Percentiles rank a stretch among this genome's conserved stretches.
phyloP scores from a whole-genome alignment of 2,329 filamentous ascomycete species.

The Aspergillus sp. region DNA sequence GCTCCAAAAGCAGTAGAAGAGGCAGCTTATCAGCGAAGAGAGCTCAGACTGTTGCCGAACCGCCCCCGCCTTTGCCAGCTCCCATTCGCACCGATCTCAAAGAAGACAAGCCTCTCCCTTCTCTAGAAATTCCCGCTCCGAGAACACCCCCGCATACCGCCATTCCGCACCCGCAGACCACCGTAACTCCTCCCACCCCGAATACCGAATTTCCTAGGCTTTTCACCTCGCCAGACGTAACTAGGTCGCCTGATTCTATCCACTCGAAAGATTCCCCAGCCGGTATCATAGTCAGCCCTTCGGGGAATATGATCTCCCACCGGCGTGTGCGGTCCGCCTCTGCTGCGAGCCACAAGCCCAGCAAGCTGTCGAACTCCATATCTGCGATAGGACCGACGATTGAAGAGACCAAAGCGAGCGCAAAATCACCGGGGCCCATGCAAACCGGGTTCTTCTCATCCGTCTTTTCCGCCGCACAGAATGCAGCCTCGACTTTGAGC shows the following conservation, averaged over 20 bases:
- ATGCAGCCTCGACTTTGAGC: slow-evolving; percentile 78
- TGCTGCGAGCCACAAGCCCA: slow-evolving; percentile 61
- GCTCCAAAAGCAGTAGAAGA: slow-evolving; percentile 42
- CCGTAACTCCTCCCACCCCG: slow-evolving; percentile 66
- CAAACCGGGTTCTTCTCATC: slow-evolving; percentile 82
- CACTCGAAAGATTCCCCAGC: slow-evolving; percentile 30
- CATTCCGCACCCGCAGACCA: slow-evolving; percentile 47
- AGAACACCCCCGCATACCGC: slow-evolving; percentile 36
- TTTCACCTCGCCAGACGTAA: slow-evolving; percentile 30
- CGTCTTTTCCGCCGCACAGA: slow-evolving; percentile 89
- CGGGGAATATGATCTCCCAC: slow-evolving; percentile 74
- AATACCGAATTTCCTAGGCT: slow-evolving; percentile 38
- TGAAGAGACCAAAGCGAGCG: slow-evolving; percentile 59
- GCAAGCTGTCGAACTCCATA: slow-evolving; percentile 80
- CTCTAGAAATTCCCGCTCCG: slow-evolving; percentile 28
- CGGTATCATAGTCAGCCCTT: slow-evolving; percentile 61
- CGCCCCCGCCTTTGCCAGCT: slow-evolving; percentile 36
- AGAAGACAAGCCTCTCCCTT: slow-evolving; percentile 26
- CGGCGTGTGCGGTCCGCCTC: slow-evolving; percentile 62
- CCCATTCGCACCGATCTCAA: slow-evolving; percentile 35
- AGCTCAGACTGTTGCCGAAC: slow-evolving; percentile 29
- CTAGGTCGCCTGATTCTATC: slow-evolving; percentile 44
- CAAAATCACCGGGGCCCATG: slow-evolving; percentile 58
- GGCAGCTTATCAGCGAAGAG: slow-evolving; percentile 39
- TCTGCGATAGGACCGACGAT: slow-evolving; percentile 71